Conservation (phyloP, 805 yeast species). For the Candida ulmi region DNA sequence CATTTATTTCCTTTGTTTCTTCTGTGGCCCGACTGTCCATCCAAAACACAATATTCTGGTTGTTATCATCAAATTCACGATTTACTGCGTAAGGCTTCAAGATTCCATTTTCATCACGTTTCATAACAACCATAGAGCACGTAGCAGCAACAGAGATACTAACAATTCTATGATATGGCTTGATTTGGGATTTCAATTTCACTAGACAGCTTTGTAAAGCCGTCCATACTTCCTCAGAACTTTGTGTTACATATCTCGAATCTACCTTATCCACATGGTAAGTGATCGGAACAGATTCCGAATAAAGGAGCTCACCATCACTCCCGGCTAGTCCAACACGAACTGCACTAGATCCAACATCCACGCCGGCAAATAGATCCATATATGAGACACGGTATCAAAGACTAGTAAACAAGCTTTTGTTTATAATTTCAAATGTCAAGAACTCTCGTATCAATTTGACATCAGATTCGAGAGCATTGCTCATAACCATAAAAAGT, state of each 20-base stretch:
- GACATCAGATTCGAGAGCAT: too few species aligned
- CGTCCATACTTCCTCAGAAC: constrained; percentile 32
- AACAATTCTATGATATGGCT: constrained; percentile 3
- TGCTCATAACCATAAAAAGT: too few species aligned
- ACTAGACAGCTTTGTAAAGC: constrained; percentile 25
- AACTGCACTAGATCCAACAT: constrained; percentile 47
- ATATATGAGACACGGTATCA: too few species aligned
- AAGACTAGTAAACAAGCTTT: too few species aligned
- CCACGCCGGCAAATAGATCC: constrained; percentile 32
- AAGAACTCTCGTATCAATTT: too few species aligned
- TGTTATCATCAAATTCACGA: constrained; percentile 14
- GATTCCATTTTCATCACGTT: constrained; percentile 8
- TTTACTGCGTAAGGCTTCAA: constrained; percentile 30
- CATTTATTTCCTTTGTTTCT: constrained; percentile 26
- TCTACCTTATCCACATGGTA: constrained; percentile 19
- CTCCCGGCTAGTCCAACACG: constrained; percentile 30
- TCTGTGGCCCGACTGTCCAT: constrained; percentile 45
- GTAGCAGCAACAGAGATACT: constrained; percentile 47
- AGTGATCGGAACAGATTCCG: constrained; percentile 15
- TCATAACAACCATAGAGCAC: constrained; percentile 49
- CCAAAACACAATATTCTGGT: constrained; percentile 48
- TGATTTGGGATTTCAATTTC: neutral
- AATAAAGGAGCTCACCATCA: constrained; percentile 13
- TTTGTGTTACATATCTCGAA: constrained; percentile 32
- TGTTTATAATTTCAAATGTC: too few species aligned